Conservation (phyloP, 805 yeast species). For the Sugiyamaella boreocaroliniensis region DNA sequence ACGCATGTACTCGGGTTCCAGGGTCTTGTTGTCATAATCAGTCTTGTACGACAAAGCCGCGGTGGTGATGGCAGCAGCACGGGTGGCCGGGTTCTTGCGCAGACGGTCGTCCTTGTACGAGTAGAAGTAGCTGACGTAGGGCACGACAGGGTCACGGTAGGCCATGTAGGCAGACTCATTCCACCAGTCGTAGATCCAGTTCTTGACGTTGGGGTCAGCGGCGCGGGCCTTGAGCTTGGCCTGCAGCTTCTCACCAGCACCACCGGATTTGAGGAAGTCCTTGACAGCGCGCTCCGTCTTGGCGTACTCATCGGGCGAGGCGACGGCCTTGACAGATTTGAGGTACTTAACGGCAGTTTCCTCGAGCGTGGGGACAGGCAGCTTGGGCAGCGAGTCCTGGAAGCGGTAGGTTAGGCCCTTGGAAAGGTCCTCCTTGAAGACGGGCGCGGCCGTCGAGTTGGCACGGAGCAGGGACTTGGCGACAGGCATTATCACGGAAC, state of each 20-base stretch:
- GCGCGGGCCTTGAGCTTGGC: conserved; percentile 54
- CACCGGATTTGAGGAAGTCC: conserved; percentile 57
- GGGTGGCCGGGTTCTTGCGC: conserved; percentile 35
- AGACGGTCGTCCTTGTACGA: conserved; percentile 61
- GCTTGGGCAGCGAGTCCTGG: conserved; percentile 68
- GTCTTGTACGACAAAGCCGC: conserved; percentile 64
- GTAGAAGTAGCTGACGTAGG: conserved; percentile 87
- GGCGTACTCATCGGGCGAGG: conserved; percentile 43
- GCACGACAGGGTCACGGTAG: conserved; percentile 90
- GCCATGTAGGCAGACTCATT: conserved; percentile 87
- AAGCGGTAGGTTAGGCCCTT: conserved; percentile 66
- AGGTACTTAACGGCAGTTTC: conserved; percentile 66
- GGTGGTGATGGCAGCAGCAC: conserved; percentile 69
- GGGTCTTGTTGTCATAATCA: conserved; percentile 58
- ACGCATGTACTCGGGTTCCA: conserved; percentile 73
- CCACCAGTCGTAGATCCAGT: conserved; percentile 93
- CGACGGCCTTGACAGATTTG: conserved; percentile 63
- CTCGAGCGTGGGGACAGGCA: conserved; percentile 80
- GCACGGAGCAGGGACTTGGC: conserved; percentile 11
- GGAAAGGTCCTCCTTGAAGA: conserved; percentile 31
- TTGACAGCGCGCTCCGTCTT: conserved; percentile 52
- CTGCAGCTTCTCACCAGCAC: conserved; percentile 65
- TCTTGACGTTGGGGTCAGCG: conserved; percentile 48
- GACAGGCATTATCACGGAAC: conserved; percentile 2
- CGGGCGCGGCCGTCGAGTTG: conserved; percentile 29